Evolutionary conservation across 1,284 basidiomycete species (phyloP), one percentile per base, ranked within the genome.

Genomic region (Malassezia caprae): DNA sequence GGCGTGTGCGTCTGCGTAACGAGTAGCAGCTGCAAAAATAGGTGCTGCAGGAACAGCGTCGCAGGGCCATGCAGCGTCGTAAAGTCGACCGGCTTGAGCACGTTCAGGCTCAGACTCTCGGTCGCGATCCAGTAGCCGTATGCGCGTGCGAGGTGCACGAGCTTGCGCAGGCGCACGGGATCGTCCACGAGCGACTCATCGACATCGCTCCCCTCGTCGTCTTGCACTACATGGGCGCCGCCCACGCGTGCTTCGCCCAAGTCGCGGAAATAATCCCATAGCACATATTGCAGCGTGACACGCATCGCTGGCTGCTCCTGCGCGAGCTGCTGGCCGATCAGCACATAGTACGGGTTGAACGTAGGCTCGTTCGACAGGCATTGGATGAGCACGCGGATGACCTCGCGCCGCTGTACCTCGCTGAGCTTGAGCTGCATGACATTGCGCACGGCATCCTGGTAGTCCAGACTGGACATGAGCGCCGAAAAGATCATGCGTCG

Each of bases 181-280:
- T 31, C 47, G 24, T 15, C 42, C 2, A 19, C 15, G 2, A 46
- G 17, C 6, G 44, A 15, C 26, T 67, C 62, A 37, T 64, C 59
- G 45, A 67, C 55, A 19, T 64, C 58, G 41, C 75, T 77, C 26
- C 79, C 79, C 21, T 81, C 81, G 59, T 79, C 78, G 31, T 82
- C 71, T 56, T 78, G 82, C 44, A 48, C 53, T 63, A 88, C 78
- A 45, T 88, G 79, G 64, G 85, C 86, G 2, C 90, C 90, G 2
- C 89, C 89, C 28, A 91, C 87, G 35, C 78, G 80, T 15, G 78
- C 82, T 76, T 96, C 88, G 15, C 90, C 90, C 27, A 98, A 78
- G 60, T 89, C 88, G 10, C 93, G 85, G 31, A 98, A 77, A 70
- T 96, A 91, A 75, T 99, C 94, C 94, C 94, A 99, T 7, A 98